phyloP scores from a whole-genome alignment of 371 early-diverging fungal genomes.

The Saksenaea oblongispora region DNA sequence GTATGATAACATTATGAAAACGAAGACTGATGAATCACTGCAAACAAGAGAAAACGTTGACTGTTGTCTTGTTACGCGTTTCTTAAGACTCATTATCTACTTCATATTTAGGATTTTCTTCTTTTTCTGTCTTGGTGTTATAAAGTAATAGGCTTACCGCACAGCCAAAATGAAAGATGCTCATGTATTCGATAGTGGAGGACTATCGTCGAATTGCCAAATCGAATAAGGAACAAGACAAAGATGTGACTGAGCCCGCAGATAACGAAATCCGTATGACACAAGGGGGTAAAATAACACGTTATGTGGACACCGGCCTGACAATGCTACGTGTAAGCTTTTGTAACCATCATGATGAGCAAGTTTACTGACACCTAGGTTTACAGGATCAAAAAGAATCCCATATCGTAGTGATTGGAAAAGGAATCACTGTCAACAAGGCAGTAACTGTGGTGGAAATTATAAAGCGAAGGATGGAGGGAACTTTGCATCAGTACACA shows the following conservation, averaged over 20 bases:
- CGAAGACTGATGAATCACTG: not conserved
- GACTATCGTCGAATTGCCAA: conserved; percentile 36
- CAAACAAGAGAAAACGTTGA: not conserved
- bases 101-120: not conserved
- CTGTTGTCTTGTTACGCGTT: not conserved
- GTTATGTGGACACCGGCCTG: conserved; percentile 38
- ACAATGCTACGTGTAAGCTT: conserved; percentile 33
- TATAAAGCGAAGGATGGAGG: conserved; percentile 60
- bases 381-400: conserved; percentile 20
- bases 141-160: not conserved
- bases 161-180: not conserved
- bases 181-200: conserved; percentile 32
- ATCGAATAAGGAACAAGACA: conserved; percentile 14
- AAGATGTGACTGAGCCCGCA: conserved; percentile 22
- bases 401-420: conserved; percentile 36
- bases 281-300: conserved; percentile 31
- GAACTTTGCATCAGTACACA: conserved; percentile 61
- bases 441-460: conserved; percentile 71
- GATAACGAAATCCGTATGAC: conserved; percentile 49
- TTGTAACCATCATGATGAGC: not conserved
- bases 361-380: not conserved
- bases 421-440: conserved; percentile 60
- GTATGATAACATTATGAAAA: not conserved
- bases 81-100: not conserved
- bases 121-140: not conserved